Base-by-base conservation (phyloP, 495 filamentous ascomycete species). In the Neurospora hispaniola region DNA sequence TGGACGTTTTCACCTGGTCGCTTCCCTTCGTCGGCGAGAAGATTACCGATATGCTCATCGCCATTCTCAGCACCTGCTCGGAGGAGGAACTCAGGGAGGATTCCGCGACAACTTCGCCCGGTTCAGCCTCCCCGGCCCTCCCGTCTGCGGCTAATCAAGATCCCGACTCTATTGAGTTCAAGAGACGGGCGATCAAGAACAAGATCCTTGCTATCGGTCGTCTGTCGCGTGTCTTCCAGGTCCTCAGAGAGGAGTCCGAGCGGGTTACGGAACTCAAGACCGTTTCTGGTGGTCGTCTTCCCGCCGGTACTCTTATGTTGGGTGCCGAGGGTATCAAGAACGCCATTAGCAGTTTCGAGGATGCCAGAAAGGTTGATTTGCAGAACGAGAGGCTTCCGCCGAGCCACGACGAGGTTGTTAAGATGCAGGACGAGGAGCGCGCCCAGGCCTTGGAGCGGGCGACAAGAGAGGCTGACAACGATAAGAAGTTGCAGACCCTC, bases 1-100 rank as follows among this genome's bases (percentile, higher is more conserved):
- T 99, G 96, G 96, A 99, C 79, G 96, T 99, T 70, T 98, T 99
- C 82, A 99, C 96, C 48, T 99, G 96, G 96, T 98, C 96, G 41
- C 85, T 99, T 69, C 96, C 96, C 2, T 99, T 99, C 84, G 96
- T 99, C 59, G 96, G 96, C 74, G 96, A 99, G 83, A 99, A 99
- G 86, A 97, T 99, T 77, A 98, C 96, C 41, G 96, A 99, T 78
- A 99, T 99, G 96, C 89, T 99, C 59, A 98, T 99, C 77, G 96
- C 94, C 46, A 99, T 99, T 79, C 88, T 99, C 76, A 97, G 96
- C 84, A 98, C 92, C 72, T 97, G 94, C 86, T 97, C 96, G 41
- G 96, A 98, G 79, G 96, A 99, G 76, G 96, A 99, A 79, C 89
- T 99, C 31, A 87, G 91, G 76, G 92, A 95, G 70, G 94, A 97